Conservation (phyloP, 2,329 filamentous ascomycete species). For the Karstenula rhodostoma region DNA sequence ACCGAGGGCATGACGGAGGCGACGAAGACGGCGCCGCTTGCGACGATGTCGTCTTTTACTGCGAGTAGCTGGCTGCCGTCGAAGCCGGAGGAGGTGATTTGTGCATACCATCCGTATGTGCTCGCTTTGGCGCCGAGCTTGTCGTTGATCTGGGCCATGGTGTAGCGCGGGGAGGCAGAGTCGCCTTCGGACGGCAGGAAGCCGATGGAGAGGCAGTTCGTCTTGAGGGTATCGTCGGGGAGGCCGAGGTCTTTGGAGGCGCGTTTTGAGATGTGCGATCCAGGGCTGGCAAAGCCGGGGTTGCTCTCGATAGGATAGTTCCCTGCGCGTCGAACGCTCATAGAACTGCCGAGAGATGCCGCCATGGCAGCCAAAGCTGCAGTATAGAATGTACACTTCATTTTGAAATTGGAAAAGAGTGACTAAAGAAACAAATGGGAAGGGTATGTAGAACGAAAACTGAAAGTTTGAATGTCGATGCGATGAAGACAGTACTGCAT, state of each 20-base stretch:
- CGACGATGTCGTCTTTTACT: constrained; percentile 19
- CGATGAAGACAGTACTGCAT: neutral
- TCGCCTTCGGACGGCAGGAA: constrained; percentile 27
- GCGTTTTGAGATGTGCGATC: constrained; percentile 9
- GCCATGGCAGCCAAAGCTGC: constrained; percentile 18
- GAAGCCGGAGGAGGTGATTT: constrained; percentile 18
- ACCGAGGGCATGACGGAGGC: constrained; percentile 24
- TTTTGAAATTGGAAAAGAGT: constrained; percentile 10
- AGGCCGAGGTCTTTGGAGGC: constrained; percentile 16
- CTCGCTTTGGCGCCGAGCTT: constrained; percentile 18
- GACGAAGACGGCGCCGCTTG: constrained; percentile 23
- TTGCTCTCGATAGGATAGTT: constrained; percentile 8
- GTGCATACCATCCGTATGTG: constrained; percentile 24
- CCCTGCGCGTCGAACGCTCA: constrained; percentile 15
- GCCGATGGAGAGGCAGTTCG: constrained; percentile 24
- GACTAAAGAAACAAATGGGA: neutral
- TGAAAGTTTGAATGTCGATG: neutral
- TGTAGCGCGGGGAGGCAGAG: constrained; percentile 20
- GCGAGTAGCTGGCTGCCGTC: constrained; percentile 23
- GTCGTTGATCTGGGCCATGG: constrained; percentile 22
- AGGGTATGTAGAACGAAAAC: neutral
- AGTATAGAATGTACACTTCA: constrained; percentile 18
- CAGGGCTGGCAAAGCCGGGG: neutral
- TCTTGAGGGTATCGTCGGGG: constrained; percentile 16
- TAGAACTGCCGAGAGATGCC: constrained; percentile 10